Evolutionary conservation across 2,329 filamentous ascomycete species (phyloP).

Genomic region (Camptophora hylomeconis): DNA sequence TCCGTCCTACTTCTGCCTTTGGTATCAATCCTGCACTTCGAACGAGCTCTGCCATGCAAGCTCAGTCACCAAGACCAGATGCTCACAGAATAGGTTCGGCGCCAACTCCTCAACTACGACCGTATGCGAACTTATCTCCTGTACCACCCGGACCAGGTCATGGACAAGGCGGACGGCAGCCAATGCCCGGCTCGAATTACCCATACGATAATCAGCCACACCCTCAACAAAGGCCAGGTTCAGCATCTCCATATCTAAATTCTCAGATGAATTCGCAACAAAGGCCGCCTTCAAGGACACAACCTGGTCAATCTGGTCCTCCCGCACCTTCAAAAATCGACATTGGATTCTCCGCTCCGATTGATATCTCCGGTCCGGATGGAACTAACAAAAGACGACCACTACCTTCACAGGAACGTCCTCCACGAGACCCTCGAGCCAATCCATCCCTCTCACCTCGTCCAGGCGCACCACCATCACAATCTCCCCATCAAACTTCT

Average conservation of each 20-base stretch:
- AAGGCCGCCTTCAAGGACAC: constrained; percentile 5
- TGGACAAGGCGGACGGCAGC: no score
- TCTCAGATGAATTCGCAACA: constrained; percentile 3
- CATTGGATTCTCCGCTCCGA: constrained; percentile 35
- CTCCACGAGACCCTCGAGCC: background rate
- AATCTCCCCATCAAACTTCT: constrained; percentile 9
- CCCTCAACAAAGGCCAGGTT: constrained; percentile 19
- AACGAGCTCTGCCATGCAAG: constrained; percentile 22
- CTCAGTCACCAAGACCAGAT: constrained; percentile 12
- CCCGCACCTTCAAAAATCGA: constrained; percentile 27
- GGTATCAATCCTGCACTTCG: constrained; percentile 36
- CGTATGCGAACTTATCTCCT: constrained; percentile 8
- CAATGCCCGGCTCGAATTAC: constrained; percentile 19
- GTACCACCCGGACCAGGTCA: constrained; percentile 1
- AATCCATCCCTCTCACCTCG: constrained; percentile 5
- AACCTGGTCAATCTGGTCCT: constrained; percentile 14
- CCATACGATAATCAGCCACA: no score
- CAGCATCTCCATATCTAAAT: constrained; percentile 11
- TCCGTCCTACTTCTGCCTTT: constrained; percentile 33
- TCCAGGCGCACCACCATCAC: constrained; percentile 8
- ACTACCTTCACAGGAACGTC: constrained; percentile 3
- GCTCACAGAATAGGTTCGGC: constrained; percentile 7
- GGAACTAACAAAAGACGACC: constrained; percentile 27
- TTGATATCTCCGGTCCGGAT: constrained; percentile 25
- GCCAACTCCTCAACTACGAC: constrained; percentile 11